phyloP scores from a whole-genome alignment of 129 eudicot species.

The Solidago caesia region DNA sequence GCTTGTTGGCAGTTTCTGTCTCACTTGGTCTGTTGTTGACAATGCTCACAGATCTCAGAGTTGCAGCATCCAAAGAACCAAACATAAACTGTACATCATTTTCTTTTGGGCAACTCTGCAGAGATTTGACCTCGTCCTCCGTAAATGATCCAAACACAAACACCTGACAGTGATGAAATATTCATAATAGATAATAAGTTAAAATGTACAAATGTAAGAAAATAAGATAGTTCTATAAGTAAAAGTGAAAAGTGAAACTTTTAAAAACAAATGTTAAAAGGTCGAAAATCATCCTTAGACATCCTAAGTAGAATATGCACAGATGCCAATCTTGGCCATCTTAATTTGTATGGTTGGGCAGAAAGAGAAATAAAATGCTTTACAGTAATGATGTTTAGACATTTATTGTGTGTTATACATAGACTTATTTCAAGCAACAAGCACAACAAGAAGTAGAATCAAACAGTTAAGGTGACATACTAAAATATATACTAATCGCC shows the following conservation, averaged over 20 bases:
- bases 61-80: slow-evolving; percentile 63
- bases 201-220: slow-evolving; percentile 3
- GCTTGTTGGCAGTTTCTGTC: slow-evolving; percentile 17
- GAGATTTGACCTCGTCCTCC: slow-evolving; percentile 65
- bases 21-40: slow-evolving; percentile 30
- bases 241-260: not conserved
- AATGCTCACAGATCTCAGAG: slow-evolving; percentile 58
- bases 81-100: slow-evolving; percentile 48
- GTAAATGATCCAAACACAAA: slow-evolving; percentile 78
- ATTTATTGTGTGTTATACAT: too few species aligned
- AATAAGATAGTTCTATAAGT: not conserved
- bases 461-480: too few species aligned
- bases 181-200: not conserved
- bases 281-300: slow-evolving; percentile 5
- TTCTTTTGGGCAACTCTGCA: slow-evolving; percentile 45
- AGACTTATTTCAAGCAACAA: too few species aligned
- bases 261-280: not conserved
- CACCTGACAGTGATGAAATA: slow-evolving; percentile 41
- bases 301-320: not conserved
- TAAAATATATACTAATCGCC: too few species aligned
- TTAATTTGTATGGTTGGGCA: too few species aligned
- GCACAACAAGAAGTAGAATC: too few species aligned
- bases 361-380: too few species aligned
- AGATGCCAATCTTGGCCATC: not conserved
- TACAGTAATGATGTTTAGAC: too few species aligned